Evolutionary conservation across 2,329 filamentous ascomycete genomes (phyloP).

Genomic region (Verticillium alfalfae): DNA sequence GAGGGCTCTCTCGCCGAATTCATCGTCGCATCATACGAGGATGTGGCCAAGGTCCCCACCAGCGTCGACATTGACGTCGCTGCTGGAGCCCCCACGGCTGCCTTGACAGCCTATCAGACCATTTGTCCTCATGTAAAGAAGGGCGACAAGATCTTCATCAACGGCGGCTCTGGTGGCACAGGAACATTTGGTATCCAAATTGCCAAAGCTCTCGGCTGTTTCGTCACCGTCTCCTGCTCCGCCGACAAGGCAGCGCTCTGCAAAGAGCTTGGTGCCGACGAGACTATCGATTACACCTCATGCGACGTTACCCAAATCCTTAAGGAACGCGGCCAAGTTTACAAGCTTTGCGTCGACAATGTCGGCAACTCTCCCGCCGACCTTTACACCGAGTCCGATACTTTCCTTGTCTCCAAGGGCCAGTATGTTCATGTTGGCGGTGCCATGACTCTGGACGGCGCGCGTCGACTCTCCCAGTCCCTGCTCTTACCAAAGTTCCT

Average conservation of each 20-base stretch:
- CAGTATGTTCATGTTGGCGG: constrained; percentile 47
- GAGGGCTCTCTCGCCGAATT: constrained; percentile 39
- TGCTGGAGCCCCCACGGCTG: constrained; percentile 36
- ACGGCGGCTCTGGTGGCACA: constrained; percentile 59
- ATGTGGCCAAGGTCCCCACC: constrained; percentile 30
- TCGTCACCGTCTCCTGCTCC: constrained; percentile 58
- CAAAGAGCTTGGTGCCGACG: constrained; percentile 56
- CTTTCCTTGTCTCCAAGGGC: constrained; percentile 41
- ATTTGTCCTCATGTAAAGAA: constrained; percentile 39
- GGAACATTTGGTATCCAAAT: constrained; percentile 60
- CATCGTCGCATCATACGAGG: constrained; percentile 23
- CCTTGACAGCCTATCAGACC: constrained; percentile 41
- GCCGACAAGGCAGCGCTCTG: constrained; percentile 52
- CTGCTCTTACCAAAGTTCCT: constrained; percentile 25
- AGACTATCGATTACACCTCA: constrained; percentile 56
- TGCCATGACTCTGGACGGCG: constrained; percentile 18
- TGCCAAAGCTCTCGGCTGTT: constrained; percentile 55
- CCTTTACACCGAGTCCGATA: constrained; percentile 46
- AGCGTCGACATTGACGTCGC: constrained; percentile 34
- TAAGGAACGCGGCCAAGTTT: constrained; percentile 38
- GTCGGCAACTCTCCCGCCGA: constrained; percentile 41
- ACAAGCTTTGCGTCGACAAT: constrained; percentile 53
- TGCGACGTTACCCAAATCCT: constrained; percentile 41
- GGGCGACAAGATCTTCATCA: constrained; percentile 59
- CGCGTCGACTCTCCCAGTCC: constrained; percentile 16